Evolutionary conservation across 805 yeast species (phyloP).

Genomic region (Yarrowia sp.): DNA sequence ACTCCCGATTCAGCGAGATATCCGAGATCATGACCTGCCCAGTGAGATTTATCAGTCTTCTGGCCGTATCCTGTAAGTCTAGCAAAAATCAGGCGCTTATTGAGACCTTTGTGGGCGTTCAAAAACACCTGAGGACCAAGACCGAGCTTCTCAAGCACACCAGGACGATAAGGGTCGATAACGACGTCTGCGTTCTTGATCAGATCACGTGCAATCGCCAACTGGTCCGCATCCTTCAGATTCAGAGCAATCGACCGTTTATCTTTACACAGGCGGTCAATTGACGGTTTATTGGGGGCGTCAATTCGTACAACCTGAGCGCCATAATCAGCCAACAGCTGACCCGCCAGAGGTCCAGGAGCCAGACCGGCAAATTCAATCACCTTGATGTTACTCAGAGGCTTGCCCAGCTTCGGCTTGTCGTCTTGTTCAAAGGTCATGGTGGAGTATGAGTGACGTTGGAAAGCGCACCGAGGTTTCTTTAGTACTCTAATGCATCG

Average conservation of each 20-base stretch:
- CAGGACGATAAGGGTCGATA: constrained; percentile 34
- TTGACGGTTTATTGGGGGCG: constrained; percentile 26
- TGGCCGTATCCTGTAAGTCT: constrained; percentile 40
- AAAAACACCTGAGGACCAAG: constrained; percentile 22
- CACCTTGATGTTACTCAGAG: constrained; percentile 41
- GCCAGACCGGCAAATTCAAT: constrained; percentile 43
- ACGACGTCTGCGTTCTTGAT: constrained; percentile 24
- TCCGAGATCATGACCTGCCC: constrained; percentile 41
- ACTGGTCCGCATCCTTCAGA: constrained; percentile 29
- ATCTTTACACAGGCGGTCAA: constrained; percentile 40
- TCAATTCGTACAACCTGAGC: constrained; percentile 42
- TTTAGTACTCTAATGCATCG: background rate
- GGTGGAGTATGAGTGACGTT: background rate
- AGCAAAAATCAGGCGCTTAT: constrained; percentile 36
- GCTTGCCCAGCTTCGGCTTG: constrained; percentile 33
- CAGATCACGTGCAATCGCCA: constrained; percentile 23
- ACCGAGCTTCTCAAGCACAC: constrained; percentile 30
- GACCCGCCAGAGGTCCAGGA: constrained; percentile 42
- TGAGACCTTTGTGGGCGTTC: constrained; percentile 37
- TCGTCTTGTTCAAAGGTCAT: constrained; percentile 39
- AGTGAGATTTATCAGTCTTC: constrained; percentile 5
- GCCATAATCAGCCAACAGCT: constrained; percentile 41
- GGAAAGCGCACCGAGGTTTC: background rate
- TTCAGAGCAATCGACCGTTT: constrained; percentile 38
- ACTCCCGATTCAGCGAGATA: constrained; percentile 42